A percentile compares a stretch with the other conserved stretches of the same genome.
Conservation (phyloP, 2,329 filamentous ascomycete genomes). For the Penicillium crustosum region DNA sequence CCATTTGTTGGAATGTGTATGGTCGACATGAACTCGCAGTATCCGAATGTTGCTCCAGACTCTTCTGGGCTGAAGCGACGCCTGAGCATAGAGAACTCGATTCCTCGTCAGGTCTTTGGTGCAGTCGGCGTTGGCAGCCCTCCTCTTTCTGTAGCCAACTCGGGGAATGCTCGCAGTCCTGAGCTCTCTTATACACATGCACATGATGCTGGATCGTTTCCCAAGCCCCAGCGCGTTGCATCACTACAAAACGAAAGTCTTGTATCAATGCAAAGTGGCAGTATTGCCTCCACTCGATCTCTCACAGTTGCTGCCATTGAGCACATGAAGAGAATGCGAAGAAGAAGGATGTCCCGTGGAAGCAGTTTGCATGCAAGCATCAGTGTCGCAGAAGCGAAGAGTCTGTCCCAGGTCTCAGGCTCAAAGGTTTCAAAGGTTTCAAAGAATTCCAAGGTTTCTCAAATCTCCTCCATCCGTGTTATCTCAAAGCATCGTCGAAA, state of each 20-base stretch:
- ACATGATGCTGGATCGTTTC: neutral
- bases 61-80: neutral
- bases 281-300: constrained; percentile 11
- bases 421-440: neutral
- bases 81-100: constrained; percentile 1
- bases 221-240: constrained; percentile 1
- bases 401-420: neutral
- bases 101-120: neutral
- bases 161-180: neutral
- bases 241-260: constrained; percentile 6
- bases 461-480: neutral
- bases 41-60: neutral
- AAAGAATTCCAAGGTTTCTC: neutral
- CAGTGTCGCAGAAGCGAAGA: neutral
- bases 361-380: neutral
- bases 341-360: neutral
- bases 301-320: constrained; percentile 17
- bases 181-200: neutral
- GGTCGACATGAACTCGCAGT: constrained; percentile 7
- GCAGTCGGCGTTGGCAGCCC: neutral
- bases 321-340: constrained; percentile 10
- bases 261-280: constrained; percentile 10
- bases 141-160: neutral
- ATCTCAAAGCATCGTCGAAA: constrained; percentile 1
- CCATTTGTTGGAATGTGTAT: constrained; percentile 28